These are phyloP conservation scores for Starmera amethionina DNA, from an alignment of 805 yeast genomes.

Conservation along the genomic window DNA sequence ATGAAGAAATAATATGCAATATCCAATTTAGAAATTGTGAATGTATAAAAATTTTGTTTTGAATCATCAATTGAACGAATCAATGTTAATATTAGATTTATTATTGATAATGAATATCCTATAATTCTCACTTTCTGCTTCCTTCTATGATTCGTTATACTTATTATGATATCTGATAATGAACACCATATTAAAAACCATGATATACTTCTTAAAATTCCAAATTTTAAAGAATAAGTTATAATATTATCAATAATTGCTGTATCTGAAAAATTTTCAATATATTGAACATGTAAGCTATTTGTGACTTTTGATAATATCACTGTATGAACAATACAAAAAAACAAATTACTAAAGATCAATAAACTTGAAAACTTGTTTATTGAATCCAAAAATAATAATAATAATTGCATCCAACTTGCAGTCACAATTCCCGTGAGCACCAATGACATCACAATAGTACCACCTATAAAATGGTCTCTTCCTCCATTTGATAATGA, in stretches of 20 bases:
- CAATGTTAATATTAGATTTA: conserved; percentile 19
- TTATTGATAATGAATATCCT: conserved; percentile 23
- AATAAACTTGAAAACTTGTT: conserved; percentile 50
- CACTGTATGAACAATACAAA: conserved; percentile 45
- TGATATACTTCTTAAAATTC: conserved; percentile 30
- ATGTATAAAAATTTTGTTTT: background rate
- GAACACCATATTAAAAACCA: conserved; percentile 40
- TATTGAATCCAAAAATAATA: conserved; percentile 39
- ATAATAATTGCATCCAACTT: conserved; percentile 60
- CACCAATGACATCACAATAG: conserved; percentile 38
- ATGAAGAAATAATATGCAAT: conserved; percentile 17
- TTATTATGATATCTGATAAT: conserved; percentile 41
- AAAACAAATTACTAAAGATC: conserved; percentile 45
- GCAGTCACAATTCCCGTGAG: conserved; percentile 46
- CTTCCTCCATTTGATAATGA: too few relatives aligned
- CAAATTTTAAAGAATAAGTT: conserved; percentile 25
- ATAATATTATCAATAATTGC: conserved; percentile 27
- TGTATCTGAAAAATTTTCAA: conserved; percentile 43
- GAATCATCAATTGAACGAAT: conserved; percentile 8
- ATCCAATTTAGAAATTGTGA: too few relatives aligned
- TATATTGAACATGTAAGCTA: conserved; percentile 41
- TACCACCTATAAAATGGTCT: conserved; percentile 23
- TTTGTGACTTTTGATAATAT: conserved; percentile 36
- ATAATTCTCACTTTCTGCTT: conserved; percentile 20
- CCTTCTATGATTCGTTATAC: conserved; percentile 23